A percentile compares a stretch with the other conserved stretches of the same genome.
These are phyloP conservation scores for Xylaria sp. DNA, from an alignment of 2,329 filamentous ascomycete species.

Conservation along the genomic window DNA sequence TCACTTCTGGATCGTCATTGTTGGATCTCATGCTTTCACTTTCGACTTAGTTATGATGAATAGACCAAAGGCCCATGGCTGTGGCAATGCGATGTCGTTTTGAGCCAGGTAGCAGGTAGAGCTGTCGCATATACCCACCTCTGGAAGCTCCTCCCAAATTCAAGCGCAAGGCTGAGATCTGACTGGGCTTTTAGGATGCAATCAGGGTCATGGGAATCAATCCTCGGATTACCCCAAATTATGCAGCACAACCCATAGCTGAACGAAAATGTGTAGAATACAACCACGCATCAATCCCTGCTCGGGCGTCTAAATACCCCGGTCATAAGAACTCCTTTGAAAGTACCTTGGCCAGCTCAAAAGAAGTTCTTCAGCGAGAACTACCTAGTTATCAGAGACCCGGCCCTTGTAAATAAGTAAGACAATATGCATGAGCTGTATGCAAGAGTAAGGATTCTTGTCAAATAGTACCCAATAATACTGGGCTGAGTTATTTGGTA, in stretches of 20 bases:
- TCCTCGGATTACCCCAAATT: too few species aligned
- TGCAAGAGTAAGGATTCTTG: neutral
- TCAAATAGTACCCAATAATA: neutral
- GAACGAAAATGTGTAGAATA: neutral
- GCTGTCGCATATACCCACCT: neutral
- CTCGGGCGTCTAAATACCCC: too few species aligned
- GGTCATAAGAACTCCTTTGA: too few species aligned
- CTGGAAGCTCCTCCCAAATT: neutral
- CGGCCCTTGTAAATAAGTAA: neutral
- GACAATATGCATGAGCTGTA: neutral
- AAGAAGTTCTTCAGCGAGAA: too few species aligned
- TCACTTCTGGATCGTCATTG: slow-evolving; percentile 1
- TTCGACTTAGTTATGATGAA: neutral
- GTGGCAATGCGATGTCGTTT: neutral
- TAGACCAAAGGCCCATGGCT: neutral
- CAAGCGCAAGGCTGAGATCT: neutral
- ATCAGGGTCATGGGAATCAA: neutral
- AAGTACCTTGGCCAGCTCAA: too few species aligned
- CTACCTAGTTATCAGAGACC: too few species aligned
- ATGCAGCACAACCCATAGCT: neutral
- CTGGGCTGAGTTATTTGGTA: too few species aligned
- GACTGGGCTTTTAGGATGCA: neutral
- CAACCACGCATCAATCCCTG: too few species aligned
- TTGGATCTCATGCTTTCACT: neutral
- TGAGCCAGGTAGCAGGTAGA: neutral